Evolutionary conservation across 176 grass and related monocot species (phyloP).

Genomic region (Eragrostis curvula): DNA sequence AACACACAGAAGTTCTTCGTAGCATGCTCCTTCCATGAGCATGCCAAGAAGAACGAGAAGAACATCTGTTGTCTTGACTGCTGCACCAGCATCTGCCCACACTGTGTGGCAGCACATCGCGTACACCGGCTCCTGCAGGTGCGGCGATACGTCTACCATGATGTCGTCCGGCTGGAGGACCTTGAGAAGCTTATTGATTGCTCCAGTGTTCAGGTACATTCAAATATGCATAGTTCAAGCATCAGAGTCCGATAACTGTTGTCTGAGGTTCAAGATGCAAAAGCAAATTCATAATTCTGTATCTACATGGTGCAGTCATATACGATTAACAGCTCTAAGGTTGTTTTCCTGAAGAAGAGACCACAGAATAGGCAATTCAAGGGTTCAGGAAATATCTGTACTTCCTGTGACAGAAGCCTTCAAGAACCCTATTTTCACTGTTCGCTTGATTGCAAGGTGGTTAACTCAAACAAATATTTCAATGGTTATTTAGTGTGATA

Average conservation of each 20-base stretch:
- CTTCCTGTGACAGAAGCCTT: slow-evolving; percentile 92
- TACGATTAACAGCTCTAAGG: slow-evolving; percentile 98
- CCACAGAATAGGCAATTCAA: slow-evolving; percentile 98
- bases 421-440: slow-evolving; percentile 97
- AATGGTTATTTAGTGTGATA: slow-evolving; percentile 19
- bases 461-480: slow-evolving; percentile 21
- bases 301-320: slow-evolving; percentile 73
- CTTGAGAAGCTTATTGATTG: slow-evolving; percentile 92
- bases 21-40: slow-evolving; percentile 77
- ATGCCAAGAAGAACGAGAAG: slow-evolving; percentile 93
- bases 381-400: slow-evolving; percentile 92
- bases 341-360: slow-evolving; percentile 97
- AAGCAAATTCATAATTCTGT: slow-evolving; percentile 44
- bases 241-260: slow-evolving; percentile 23
- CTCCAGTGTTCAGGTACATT: slow-evolving; percentile 88
- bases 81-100: slow-evolving; percentile 96
- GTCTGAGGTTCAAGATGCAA: slow-evolving; percentile 33
- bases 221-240: slow-evolving; percentile 36
- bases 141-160: slow-evolving; percentile 89
- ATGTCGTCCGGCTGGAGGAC: slow-evolving; percentile 89
- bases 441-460: slow-evolving; percentile 96
- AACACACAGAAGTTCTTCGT: slow-evolving; percentile 81
- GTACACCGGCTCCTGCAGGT: slow-evolving; percentile 88
- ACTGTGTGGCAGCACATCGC: slow-evolving; percentile 81
- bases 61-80: slow-evolving; percentile 98